Evolutionary conservation across 805 yeast species (phyloP).

Genomic region (Diddensiella transvaalensis): DNA sequence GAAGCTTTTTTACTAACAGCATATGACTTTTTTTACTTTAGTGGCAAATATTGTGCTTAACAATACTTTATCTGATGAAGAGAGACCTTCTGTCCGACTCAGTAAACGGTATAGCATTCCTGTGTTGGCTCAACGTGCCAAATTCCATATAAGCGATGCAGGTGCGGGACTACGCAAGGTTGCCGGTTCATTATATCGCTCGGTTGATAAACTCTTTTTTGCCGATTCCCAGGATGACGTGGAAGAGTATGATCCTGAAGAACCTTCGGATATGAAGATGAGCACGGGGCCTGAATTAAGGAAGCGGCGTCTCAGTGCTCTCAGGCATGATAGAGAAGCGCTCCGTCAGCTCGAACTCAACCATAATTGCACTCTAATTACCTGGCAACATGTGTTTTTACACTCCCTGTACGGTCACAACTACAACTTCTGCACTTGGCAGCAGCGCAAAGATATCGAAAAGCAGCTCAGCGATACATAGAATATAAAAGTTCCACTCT

Average conservation of each 20-base stretch:
- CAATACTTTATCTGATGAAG: no score
- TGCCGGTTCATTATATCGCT: not conserved
- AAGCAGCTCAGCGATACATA: not conserved
- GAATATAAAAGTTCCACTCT: no score
- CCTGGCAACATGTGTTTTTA: constrained; percentile 21
- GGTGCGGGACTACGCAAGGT: not conserved
- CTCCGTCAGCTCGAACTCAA: not conserved
- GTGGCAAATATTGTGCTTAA: no score
- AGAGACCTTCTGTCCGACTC: no score
- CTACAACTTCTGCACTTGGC: constrained; percentile 18
- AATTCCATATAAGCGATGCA: constrained; percentile 4
- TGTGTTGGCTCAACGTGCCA: not conserved
- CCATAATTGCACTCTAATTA: constrained; percentile 12
- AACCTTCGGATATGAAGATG: not conserved
- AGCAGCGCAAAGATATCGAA: not conserved
- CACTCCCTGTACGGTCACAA: constrained; percentile 20
- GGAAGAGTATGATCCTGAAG: not conserved
- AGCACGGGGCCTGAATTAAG: not conserved
- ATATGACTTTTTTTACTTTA: no score
- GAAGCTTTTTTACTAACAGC: no score
- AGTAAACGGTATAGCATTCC: not conserved
- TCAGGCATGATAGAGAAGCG: not conserved
- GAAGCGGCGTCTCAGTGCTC: not conserved
- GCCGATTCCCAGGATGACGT: not conserved
- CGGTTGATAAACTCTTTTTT: not conserved